Evolutionary conservation across 345 rosid genomes (phyloP).

Genomic region (thale cress (Arabidopsis thaliana)): DNA sequence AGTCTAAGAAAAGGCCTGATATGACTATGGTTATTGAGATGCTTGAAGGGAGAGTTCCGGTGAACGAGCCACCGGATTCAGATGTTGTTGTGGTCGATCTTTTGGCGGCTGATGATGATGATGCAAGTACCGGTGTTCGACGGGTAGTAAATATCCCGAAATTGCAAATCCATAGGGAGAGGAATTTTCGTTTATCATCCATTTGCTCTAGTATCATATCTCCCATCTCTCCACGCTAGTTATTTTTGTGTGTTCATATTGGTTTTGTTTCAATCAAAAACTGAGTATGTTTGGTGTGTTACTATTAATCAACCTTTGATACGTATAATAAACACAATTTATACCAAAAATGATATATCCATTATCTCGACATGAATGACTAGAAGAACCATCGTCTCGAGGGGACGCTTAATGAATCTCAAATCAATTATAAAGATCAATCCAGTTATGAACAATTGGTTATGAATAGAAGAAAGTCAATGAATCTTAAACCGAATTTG

Average conservation of each 20-base stretch:
- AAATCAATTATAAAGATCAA: too few species aligned
- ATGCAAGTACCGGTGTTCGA: constrained; percentile 29
- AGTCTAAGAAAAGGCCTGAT: constrained; percentile 64
- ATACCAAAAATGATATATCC: background rate
- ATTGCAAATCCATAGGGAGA: constrained; percentile 33
- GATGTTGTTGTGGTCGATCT: constrained; percentile 72
- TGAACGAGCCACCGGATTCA: constrained; percentile 76
- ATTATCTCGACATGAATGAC: too few species aligned
- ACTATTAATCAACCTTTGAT: background rate
- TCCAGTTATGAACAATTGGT: background rate
- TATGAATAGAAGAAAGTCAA: too few species aligned
- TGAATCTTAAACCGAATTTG: background rate
- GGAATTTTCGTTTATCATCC: constrained; percentile 37
- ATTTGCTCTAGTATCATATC: constrained; percentile 58
- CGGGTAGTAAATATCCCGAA: constrained; percentile 28
- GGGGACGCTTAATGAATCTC: too few species aligned
- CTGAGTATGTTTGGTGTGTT: background rate
- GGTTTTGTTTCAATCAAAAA: background rate
- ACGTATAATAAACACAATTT: background rate
- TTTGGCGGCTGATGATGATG: constrained; percentile 59
- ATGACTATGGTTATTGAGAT: constrained; percentile 76
- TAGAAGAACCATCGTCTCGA: too few species aligned
- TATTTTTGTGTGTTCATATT: background rate
- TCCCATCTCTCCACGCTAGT: constrained; percentile 66
- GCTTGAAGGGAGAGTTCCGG: constrained; percentile 72